Percentiles rank a stretch among this genome's conserved stretches.
phyloP scores from a whole-genome alignment of 1,284 basidiomycete species.

The Vanrija sp. region DNA sequence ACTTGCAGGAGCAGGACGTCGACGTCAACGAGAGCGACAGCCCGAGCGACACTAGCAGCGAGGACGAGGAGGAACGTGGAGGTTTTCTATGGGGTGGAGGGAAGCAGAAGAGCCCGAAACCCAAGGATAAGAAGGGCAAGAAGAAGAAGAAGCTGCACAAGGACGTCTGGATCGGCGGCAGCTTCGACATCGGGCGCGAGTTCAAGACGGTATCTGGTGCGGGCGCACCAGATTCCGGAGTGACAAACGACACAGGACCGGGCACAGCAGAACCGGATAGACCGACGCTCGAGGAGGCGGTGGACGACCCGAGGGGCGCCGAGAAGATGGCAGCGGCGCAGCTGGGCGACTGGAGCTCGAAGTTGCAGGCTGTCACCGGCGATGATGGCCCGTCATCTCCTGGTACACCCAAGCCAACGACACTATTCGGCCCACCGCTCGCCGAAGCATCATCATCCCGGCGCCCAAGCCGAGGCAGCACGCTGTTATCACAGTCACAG shows the following conservation, averaged over 20 bases:
- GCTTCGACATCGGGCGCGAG: constrained; percentile 44
- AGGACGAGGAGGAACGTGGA: not conserved
- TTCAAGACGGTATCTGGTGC: constrained; percentile 15
- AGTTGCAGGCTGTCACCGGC: too few relatives aligned
- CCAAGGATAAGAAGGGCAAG: constrained; percentile 13
- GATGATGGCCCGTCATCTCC: too few relatives aligned
- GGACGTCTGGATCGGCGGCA: constrained; percentile 36
- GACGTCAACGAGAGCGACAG: constrained; percentile 10
- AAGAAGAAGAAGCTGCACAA: constrained; percentile 15
- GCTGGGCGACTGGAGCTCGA: too few relatives aligned
- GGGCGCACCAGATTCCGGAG: not conserved
- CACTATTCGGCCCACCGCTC: too few relatives aligned
- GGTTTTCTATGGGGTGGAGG: not conserved
- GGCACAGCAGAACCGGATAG: not conserved
- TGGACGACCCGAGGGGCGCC: not conserved
- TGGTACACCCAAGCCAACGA: too few relatives aligned
- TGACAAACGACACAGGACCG: too few relatives aligned
- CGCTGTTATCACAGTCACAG: too few relatives aligned
- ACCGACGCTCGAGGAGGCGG: not conserved
- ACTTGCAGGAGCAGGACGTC: constrained; percentile 6
- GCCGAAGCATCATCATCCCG: too few relatives aligned
- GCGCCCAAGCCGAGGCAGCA: too few relatives aligned
- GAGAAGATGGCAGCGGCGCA: too few relatives aligned
- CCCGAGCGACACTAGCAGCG: not conserved
- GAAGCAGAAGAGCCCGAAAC: not conserved